Base-by-base conservation (phyloP, 306 rosid genomes). In the Cucumis cinereus region DNA sequence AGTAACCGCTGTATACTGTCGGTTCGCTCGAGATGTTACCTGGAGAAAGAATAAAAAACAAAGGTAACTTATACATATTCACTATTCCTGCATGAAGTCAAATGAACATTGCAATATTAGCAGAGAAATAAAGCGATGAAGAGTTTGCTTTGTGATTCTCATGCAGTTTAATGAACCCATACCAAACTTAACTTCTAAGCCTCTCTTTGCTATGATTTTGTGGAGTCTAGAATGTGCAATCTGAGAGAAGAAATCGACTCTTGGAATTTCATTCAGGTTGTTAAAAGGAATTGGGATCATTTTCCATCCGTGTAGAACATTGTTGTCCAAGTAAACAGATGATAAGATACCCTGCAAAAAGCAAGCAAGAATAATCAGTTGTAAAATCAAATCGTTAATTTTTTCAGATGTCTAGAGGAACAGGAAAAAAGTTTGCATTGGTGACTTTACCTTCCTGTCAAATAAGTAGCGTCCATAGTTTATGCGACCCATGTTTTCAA, bases 401-500 rank as follows among this genome's bases (percentile, higher is more conserved):
- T 35, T 15, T 63, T 63, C 71, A 10, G 26, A 63, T 19, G 15
- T 63, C 47, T 8, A 35, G 71, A 8, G 20, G 67, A 60, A 60
- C 22, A 2, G 17, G 14, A 11, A 40, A 36, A 47, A n/a, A 19
- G 20, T 22, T 49, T 2, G 47, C 28, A 1, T 40, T 61, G 43
- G 68, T 12, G 24, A 35, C 53, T 81, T 89, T 89, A 94, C 98
- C 98, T 94, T 94, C 78, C 64, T 73, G 78, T 94, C 96, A 79
- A 89, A 83, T 30, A 94, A 86, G 87, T 84, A 90, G 55, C 84
- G 81, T 71, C 98, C 97, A 14, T 91, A 91, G 81, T 94, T 94
- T 78, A 94, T 59, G 35, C 87, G 98, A 74, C 98, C 96, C 95
- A 89, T 86, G 81, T 94, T 91, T 83, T 94, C 98, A 73, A 94